Evolutionary conservation across 2,329 filamentous ascomycete genomes (phyloP).

Genomic region (Epichloe sibirici): DNA sequence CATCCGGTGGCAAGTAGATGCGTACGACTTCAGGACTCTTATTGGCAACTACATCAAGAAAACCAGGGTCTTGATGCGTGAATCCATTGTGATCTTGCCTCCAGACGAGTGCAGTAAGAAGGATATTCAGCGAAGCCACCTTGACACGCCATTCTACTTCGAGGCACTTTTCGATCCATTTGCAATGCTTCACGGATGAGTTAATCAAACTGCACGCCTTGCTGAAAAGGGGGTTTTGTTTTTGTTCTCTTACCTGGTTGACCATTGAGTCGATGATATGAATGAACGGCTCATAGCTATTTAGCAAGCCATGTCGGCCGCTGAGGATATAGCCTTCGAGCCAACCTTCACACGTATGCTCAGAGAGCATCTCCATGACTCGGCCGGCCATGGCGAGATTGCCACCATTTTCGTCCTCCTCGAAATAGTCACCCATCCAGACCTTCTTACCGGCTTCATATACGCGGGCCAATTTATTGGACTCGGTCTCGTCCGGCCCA

Average conservation of each 20-base stretch:
- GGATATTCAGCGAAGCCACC: constrained; percentile 65
- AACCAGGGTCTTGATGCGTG: constrained; percentile 70
- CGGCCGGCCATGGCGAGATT: constrained; percentile 57
- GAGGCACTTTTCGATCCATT: constrained; percentile 73
- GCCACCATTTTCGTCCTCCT: constrained; percentile 62
- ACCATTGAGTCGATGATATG: constrained; percentile 80
- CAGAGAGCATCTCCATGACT: constrained; percentile 76
- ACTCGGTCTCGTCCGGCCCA: constrained; percentile 70
- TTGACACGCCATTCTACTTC: constrained; percentile 67
- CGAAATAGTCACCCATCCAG: constrained; percentile 68
- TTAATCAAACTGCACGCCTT: constrained; percentile 6
- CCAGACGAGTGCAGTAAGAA: constrained; percentile 70
- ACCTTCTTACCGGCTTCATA: constrained; percentile 69
- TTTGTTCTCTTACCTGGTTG: constrained; percentile 41
- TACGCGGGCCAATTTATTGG: constrained; percentile 62
- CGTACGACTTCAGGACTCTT: constrained; percentile 70
- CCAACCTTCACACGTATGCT: constrained; percentile 72
- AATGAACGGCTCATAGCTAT: constrained; percentile 75
- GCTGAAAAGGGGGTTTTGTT: not conserved
- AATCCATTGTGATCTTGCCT: constrained; percentile 77
- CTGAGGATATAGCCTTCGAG: constrained; percentile 67
- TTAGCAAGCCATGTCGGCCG: constrained; percentile 63
- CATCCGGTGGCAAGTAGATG: constrained; percentile 71
- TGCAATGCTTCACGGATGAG: constrained; percentile 47
- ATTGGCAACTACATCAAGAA: constrained; percentile 68